A percentile compares a stretch with the other conserved stretches of the same genome.
These are phyloP conservation scores for Citrullus amarus DNA, from an alignment of 306 rosid genomes.

Conservation along the genomic window DNA sequence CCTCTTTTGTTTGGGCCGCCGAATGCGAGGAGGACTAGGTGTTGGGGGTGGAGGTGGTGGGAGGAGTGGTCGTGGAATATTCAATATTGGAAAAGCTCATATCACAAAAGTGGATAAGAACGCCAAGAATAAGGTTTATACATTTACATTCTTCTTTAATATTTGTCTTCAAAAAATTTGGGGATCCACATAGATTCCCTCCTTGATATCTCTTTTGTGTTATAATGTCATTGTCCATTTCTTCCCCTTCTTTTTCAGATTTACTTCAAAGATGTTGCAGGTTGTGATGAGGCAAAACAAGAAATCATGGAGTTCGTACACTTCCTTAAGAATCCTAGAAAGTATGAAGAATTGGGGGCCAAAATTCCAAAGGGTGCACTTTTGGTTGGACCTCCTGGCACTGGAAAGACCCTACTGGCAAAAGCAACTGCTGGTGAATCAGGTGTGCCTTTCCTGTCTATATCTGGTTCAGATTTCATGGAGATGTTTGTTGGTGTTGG, in stretches of 20 bases:
- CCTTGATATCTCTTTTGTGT: neutral
- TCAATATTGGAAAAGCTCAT: conserved; percentile 87
- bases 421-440: conserved; percentile 99
- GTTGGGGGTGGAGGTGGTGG: conserved; percentile 59
- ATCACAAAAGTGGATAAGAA: conserved; percentile 81
- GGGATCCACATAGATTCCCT: neutral
- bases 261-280: conserved; percentile 89
- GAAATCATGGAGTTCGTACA: conserved; percentile 98
- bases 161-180: neutral
- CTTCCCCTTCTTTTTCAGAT: conserved; percentile 28
- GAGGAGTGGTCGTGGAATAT: conserved; percentile 75
- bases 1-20: conserved; percentile 53
- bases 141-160: neutral
- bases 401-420: conserved; percentile 94
- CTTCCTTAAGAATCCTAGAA: conserved; percentile 84
- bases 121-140: conserved; percentile 70
- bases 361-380: conserved; percentile 97
- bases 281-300: conserved; percentile 94
- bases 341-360: conserved; percentile 90
- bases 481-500: conserved; percentile 99
- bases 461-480: conserved; percentile 90
- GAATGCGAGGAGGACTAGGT: conserved; percentile 80
- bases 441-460: conserved; percentile 88
- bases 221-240: conserved; percentile 1
- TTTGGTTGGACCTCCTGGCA: conserved; percentile 94